Conservation (phyloP, 139 green algal genomes). For the Chlorella vulgaris region DNA sequence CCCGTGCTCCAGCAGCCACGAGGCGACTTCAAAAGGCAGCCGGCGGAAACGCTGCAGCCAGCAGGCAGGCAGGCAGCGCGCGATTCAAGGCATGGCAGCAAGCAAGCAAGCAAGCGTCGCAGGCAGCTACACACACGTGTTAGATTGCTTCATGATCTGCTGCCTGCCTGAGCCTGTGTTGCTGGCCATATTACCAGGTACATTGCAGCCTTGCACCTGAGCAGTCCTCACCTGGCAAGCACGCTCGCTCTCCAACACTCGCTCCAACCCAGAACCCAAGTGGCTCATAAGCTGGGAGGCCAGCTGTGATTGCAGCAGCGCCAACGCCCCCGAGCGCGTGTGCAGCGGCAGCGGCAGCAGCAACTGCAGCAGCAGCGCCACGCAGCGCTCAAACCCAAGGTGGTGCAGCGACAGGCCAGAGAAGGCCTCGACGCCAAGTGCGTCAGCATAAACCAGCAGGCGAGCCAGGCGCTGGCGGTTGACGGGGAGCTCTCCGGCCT, state of each 20-base stretch:
- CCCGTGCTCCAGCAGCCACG: constrained; percentile 21
- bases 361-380: constrained; percentile 18
- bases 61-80: background rate
- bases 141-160: too few relatives aligned
- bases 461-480: constrained; percentile 17
- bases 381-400: constrained; percentile 14
- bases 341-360: constrained; percentile 21
- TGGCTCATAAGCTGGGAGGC: constrained; percentile 19
- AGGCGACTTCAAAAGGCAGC: constrained; percentile 7
- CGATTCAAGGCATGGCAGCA: too few relatives aligned
- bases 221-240: constrained; percentile 20
- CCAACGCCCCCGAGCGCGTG: background rate
- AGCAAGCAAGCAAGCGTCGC: too few relatives aligned
- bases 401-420: constrained; percentile 1
- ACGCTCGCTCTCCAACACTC: constrained; percentile 28
- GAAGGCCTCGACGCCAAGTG: background rate
- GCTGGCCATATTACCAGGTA: too few relatives aligned
- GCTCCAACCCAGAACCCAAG: constrained; percentile 13
- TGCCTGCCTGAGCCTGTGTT: too few relatives aligned
- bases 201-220: too few relatives aligned
- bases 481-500: constrained; percentile 17
- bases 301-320: constrained; percentile 19
- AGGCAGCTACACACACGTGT: too few relatives aligned
- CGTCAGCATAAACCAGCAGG: constrained; percentile 18
- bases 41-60: constrained; percentile 11